Evolutionary conservation across 805 yeast genomes (phyloP).

Genomic region (Suhomyces faveliae): DNA sequence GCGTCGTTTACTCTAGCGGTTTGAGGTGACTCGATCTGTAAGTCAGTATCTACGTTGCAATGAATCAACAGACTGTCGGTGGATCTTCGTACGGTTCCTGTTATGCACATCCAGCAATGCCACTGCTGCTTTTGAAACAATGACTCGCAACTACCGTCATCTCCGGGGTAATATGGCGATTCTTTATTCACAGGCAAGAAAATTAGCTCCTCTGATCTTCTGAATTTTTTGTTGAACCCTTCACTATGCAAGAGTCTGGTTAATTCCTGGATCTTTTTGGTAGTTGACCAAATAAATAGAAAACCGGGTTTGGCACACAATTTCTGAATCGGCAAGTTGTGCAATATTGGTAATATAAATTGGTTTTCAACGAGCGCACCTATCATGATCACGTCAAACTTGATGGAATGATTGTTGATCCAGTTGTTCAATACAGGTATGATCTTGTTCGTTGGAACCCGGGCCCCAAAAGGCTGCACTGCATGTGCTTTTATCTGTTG

Average conservation of each 20-base stretch:
- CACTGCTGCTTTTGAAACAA: conserved; percentile 75
- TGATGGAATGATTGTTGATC: conserved; percentile 55
- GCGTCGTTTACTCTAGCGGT: conserved; percentile 18
- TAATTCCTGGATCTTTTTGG: conserved; percentile 65
- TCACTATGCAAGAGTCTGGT: conserved; percentile 51
- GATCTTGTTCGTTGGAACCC: conserved; percentile 53
- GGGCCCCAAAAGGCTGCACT: conserved; percentile 63
- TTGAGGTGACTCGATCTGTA: conserved; percentile 57
- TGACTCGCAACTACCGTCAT: conserved; percentile 30
- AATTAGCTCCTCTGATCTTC: conserved; percentile 87
- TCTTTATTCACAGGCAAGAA: conserved; percentile 68
- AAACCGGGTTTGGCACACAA: conserved; percentile 85
- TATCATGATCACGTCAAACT: conserved; percentile 89
- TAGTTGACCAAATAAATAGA: conserved; percentile 83
- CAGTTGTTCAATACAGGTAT: conserved; percentile 57
- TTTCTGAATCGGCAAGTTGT: conserved; percentile 66
- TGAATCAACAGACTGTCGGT: conserved; percentile 82
- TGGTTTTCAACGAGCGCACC: conserved; percentile 81
- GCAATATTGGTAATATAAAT: conserved; percentile 58
- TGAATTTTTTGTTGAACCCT: conserved; percentile 59
- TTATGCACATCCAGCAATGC: conserved; percentile 98
- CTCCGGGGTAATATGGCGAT: conserved; percentile 65
- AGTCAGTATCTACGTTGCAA: conserved; percentile 89
- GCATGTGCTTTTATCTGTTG: conserved; percentile 54
- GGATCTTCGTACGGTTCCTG: conserved; percentile 88